Evolutionary conservation across 164 flowering plant genomes (phyloP), one percentile per base, ranked within the genome.

Genomic region (Kalanchoe fedtschenkoi): DNA sequence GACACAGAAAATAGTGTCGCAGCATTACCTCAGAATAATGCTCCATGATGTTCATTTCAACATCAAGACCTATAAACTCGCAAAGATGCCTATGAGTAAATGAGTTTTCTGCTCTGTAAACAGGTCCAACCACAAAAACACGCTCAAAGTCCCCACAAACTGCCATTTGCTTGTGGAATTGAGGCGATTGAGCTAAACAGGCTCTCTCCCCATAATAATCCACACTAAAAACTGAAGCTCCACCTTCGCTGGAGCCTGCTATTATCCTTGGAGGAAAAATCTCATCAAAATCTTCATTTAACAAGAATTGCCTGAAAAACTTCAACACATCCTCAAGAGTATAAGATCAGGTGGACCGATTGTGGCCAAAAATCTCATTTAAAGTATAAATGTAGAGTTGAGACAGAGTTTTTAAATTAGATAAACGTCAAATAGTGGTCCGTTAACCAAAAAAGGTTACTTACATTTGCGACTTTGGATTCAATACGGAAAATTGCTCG

Each of bases 181-280:
- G 99, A 62, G 99, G 99, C 63, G 99, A 93, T 66, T 93, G 99
- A 30, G 99, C 99, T 56, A 93, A 71, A 75, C 99, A 93, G 13
- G 97, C 99, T 60, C 95, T 85, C 35, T 71, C 86, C 3, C 97
- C 97, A 69, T 84, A 85, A 76, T 93, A 93, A 60, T 90, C 95
- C 61, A 93, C 76, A 60, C 54, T 79, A 74, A 93, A 93, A 57
- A 93, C 97, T 68, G 97, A 84, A 68, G 99, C 74, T 59, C 99
- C 99, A 58, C 99, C 99, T 74, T 93, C 97, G 78, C 99, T 93
- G 24, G 97, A 78, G 34, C 99, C 97, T 28, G 79, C 86, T 28
- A 85, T 87, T 63, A 93, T 29, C 65, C 87, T 90, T 62, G 99
- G 96, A 0, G 99, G 87, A 69, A 90, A 95, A 68, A 93, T 88